Conservation (phyloP, 331 rosid genomes). For the Pyrus hybrid region DNA sequence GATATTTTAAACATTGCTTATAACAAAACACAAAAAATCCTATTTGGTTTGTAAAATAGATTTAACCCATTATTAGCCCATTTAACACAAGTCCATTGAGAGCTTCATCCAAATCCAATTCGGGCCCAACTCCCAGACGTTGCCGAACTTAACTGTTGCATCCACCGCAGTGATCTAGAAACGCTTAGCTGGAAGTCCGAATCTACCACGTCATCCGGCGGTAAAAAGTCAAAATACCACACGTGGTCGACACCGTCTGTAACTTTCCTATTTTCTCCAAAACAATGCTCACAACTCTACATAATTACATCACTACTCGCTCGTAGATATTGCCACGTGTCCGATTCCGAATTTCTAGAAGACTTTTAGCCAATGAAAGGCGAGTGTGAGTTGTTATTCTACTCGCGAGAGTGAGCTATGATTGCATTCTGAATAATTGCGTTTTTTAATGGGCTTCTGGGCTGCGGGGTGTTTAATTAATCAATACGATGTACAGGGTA, state of each 20-base stretch:
- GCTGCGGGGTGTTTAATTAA: not conserved
- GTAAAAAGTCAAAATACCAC: constrained; percentile 4
- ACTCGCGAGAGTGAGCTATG: not conserved
- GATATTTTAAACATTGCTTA: too few species aligned
- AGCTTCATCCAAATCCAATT: not conserved
- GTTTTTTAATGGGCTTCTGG: not conserved
- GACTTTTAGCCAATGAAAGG: not conserved
- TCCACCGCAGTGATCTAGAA: not conserved
- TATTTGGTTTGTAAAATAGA: too few species aligned
- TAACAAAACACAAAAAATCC: too few species aligned
- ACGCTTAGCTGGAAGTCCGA: constrained; percentile 8
- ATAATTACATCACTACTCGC: not conserved
- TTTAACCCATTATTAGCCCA: not conserved
- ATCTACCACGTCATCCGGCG: constrained; percentile 19
- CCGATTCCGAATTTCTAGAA: too few species aligned
- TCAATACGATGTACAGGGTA: not conserved
- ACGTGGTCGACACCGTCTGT: constrained; percentile 14
- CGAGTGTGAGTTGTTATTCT: fast-evolving
- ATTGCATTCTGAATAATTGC: not conserved
- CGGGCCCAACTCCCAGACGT: not conserved
- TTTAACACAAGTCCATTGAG: not conserved
- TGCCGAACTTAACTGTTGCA: not conserved
- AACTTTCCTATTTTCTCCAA: not conserved
- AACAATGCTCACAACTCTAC: too few species aligned
- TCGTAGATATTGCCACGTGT: not conserved